Base-by-base conservation (phyloP, 306 rosid species). In the Glycine soja region DNA sequence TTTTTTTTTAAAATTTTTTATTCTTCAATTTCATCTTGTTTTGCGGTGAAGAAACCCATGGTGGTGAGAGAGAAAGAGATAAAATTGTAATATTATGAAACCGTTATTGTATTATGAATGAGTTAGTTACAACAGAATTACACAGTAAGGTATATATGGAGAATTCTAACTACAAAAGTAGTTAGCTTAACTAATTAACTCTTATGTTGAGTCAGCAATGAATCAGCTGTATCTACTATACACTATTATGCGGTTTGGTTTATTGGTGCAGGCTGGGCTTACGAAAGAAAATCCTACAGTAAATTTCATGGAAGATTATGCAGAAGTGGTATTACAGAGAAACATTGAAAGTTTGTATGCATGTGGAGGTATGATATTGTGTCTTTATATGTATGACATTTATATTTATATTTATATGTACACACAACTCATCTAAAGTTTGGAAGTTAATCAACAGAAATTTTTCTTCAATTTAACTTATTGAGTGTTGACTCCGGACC, bases 321-420 rank as follows among this genome's bases (percentile, higher is more conserved):
- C 94, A 54, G 80, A 88, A 67, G 81, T 63, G 66, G 95, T 87
- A 71, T 88, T 95, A 46, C 89, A 84, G 63, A 85, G 82, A 81
- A 90, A 89, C 85, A 80, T 91, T 48, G 99, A 95, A 87, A 93
- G 90, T 82, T 82, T 95, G 70, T 95, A 91, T 90, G 97, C 97
- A 43, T 93, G 97, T 66, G 92, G 91, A 91, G 99, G 99, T 93
- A 68, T 38, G 68, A 18, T 58, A 34, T 61, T 16, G 50, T 80
- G 61, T 75, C 46, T 64, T 5, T 75, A 63, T 40, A 11, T 69
- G 51, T 34, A 2, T 69, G 15, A 5, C 56, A 43, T 47, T 18
- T 18, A 59, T 74, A 59, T 19, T 16, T 18, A 50, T 75, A 59
- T 84, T 76, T 74, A 59, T 45, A 48, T 48, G 57, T 40, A 57